phyloP scores from a whole-genome alignment of 1,139 yeast genomes.

The Chernovozyma sophiae-reginae region DNA sequence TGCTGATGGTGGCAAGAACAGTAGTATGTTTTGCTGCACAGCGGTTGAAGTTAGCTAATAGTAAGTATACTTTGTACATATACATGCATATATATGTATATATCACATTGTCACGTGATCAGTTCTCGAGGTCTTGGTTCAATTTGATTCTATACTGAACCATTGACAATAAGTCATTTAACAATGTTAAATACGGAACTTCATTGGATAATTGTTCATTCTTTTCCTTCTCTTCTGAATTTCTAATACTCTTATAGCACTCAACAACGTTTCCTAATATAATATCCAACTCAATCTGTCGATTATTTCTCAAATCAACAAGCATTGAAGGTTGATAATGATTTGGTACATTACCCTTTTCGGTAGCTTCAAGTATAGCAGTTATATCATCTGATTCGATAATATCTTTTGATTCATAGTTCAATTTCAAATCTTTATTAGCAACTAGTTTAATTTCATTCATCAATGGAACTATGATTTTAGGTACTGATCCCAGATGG shows the following conservation, averaged over 20 bases:
- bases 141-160: slow-evolving; percentile 25
- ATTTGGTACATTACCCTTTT: slow-evolving; percentile 16
- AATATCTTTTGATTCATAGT: slow-evolving; percentile 11
- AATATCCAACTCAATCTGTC: slow-evolving; percentile 30
- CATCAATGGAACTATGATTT: slow-evolving; percentile 22
- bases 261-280: slow-evolving; percentile 23
- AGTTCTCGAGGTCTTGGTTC: neutral
- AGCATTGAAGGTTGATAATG: slow-evolving; percentile 33
- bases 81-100: too few relatives aligned
- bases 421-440: slow-evolving; percentile 17
- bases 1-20: too few relatives aligned
- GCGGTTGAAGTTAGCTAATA: too few relatives aligned
- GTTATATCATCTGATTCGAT: slow-evolving; percentile 16
- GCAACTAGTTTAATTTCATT: slow-evolving; percentile 20
- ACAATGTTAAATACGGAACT: slow-evolving; percentile 20
- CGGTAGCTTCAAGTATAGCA: slow-evolving; percentile 15
- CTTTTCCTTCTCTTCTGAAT: slow-evolving; percentile 6
- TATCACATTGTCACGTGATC: too few relatives aligned
- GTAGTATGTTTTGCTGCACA: too few relatives aligned
- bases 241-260: slow-evolving; percentile 11
- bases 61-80: too few relatives aligned
- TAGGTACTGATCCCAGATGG: slow-evolving; percentile 7
- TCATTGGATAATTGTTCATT: slow-evolving; percentile 10
- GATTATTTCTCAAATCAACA: slow-evolving; percentile 27
- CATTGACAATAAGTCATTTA: slow-evolving; percentile 34